Percentiles rank a stretch among this genome's conserved stretches.
phyloP scores from a whole-genome alignment of 176 grass and related monocot species.

The Triticum urartu region DNA sequence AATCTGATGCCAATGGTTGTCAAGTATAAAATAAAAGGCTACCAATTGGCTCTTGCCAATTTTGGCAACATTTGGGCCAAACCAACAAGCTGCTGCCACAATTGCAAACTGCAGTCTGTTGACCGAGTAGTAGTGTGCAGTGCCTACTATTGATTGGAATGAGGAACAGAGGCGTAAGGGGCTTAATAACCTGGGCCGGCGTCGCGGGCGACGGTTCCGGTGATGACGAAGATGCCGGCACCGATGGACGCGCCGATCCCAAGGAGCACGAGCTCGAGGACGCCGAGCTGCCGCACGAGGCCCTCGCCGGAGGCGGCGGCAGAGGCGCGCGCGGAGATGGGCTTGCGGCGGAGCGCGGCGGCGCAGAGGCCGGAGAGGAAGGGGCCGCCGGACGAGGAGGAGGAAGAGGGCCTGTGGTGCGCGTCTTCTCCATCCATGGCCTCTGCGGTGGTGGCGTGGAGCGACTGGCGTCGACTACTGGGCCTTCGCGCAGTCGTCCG shows the following conservation, averaged over 20 bases:
- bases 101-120: neutral
- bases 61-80: too few relatives aligned
- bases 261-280: conserved; percentile 73
- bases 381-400: conserved; percentile 20
- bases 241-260: conserved; percentile 95
- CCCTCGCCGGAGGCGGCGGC: conserved; percentile 37
- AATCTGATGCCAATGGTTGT: too few relatives aligned
- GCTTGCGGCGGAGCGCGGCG: conserved; percentile 72
- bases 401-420: conserved; percentile 30
- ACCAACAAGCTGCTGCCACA: neutral
- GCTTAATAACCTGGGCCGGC: conserved; percentile 68
- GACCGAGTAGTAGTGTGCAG: neutral
- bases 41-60: too few relatives aligned
- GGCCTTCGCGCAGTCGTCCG: conserved; percentile 40
- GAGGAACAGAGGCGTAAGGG: neutral
- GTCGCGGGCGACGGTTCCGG: conserved; percentile 94
- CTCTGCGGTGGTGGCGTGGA: neutral
- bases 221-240: conserved; percentile 92
- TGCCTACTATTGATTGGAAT: neutral
- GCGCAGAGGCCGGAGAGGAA: conserved; percentile 66
- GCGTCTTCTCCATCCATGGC: conserved; percentile 38
- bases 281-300: conserved; percentile 83
- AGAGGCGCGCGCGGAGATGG: conserved; percentile 40
- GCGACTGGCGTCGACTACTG: conserved; percentile 32
- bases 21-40: too few relatives aligned